Percentiles rank a stretch among this genome's conserved stretches.
Conservation (phyloP, 257 asterid species). For the Fraxinus excelsior region DNA sequence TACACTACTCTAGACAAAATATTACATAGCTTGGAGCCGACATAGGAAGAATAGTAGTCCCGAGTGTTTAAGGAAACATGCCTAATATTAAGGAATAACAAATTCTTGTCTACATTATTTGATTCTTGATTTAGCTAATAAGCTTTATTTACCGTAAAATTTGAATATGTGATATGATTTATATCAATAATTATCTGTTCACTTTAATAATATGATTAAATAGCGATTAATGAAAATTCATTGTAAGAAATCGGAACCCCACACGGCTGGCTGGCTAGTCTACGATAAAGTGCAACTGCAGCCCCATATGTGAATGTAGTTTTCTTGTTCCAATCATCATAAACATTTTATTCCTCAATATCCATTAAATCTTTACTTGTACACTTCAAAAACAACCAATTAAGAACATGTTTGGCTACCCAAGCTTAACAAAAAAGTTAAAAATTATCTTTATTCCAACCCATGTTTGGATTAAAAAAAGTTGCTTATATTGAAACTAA, state of each 20-base stretch:
- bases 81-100: too few species aligned
- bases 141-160: not conserved
- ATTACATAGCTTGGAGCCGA: too few species aligned
- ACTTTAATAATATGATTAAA: not conserved
- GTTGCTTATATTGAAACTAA: too few species aligned
- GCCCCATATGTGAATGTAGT: too few species aligned
- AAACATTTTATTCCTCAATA: slow-evolving; percentile 30
- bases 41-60: too few species aligned
- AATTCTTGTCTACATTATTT: not conserved
- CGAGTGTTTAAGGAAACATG: too few species aligned
- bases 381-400: not conserved
- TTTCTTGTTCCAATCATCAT: too few species aligned
- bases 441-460: not conserved
- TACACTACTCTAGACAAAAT: too few species aligned
- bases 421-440: not conserved
- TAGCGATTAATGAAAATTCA: slow-evolving; percentile 8
- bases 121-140: not conserved
- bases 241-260: slow-evolving; percentile 32
- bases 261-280: slow-evolving; percentile 32
- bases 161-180: not conserved
- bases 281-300: not conserved
- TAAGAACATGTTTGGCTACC: not conserved
- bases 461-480: not conserved
- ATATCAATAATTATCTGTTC: not conserved
- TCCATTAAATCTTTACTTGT: slow-evolving; percentile 8